Base-by-base conservation (phyloP, 805 yeast genomes). In the Yamadazyma olivae region DNA sequence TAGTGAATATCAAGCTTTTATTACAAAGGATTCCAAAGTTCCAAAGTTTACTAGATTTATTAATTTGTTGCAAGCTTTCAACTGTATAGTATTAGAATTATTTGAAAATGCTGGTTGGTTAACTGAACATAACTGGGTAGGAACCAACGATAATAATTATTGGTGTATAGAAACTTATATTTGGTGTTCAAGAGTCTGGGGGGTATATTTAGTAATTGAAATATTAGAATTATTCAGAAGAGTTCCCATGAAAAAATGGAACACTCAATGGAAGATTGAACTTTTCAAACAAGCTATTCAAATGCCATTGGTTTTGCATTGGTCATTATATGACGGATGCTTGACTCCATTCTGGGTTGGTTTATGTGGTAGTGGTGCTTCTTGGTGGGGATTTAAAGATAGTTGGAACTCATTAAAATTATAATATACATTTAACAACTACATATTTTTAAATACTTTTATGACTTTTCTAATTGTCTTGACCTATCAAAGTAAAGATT, bases 401-500 rank as follows among this genome's bases (percentile, higher is more conserved):
- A 48, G 58, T 43, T 57, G 68, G 67, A 36, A 45, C 23, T 53
- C 70, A n/a, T 45, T 67, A 25, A 57, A 66, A 24, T 53, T 65
- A 41, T 43, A 39, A 32, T 3, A 20, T 7, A 10, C 23, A 7
- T 7, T 7, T 20, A 7, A 7, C 23, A 20, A 20, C 9, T 8
- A 25, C 8, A 25, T 15, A n/a, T 13, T 8, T n/a, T 15, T 6
- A 13, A 25, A 13, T n/a, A 8, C 12, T 9, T 27, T 12, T n/a
- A 8, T 4, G 41, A 24, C 27, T 53, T 52, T 35, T 74, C 81
- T 40, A 79, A 60, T 44, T 78, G 79, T 44, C 82, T 66, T 18
- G 86, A 78, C 49, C 95, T 71, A 45, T 84, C 91, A 55, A 83
- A 91, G 61, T 89, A 93, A 43, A 83, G 71, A 53, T 90, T 89